Percentiles rank a stretch among this genome's conserved stretches.
Evolutionary conservation across 805 yeast genomes (phyloP).

Genomic region (Nakazawaea pomicola): DNA sequence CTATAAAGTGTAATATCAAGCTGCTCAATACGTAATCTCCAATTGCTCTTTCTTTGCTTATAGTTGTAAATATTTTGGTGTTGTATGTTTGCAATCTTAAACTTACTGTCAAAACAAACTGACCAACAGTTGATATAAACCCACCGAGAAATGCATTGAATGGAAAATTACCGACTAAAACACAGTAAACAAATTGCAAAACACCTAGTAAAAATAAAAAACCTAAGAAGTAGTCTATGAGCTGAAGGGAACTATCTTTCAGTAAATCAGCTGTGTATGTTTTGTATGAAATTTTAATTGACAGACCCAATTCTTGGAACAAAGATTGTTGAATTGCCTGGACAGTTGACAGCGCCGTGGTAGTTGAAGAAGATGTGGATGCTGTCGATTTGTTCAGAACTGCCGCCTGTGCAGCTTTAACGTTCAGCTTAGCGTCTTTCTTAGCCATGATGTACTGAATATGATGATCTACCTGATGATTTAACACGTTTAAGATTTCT

Average conservation of each 20-base stretch:
- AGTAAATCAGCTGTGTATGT: constrained; percentile 27
- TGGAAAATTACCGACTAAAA: constrained; percentile 84
- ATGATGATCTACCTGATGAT: constrained; percentile 3
- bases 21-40: constrained; percentile 89
- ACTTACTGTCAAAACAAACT: constrained; percentile 83
- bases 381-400: constrained; percentile 1
- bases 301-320: constrained; percentile 25
- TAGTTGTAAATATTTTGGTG: constrained; percentile 19
- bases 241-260: constrained; percentile 39
- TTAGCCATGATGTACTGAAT: constrained; percentile 27
- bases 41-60: constrained; percentile 52
- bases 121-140: constrained; percentile 88
- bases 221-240: constrained; percentile 73
- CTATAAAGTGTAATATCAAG: constrained; percentile 81
- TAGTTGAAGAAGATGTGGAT: constrained; percentile 13
- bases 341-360: constrained; percentile 1
- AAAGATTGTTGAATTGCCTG: constrained; percentile 15
- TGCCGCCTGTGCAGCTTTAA: constrained; percentile 18
- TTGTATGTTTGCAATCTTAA: constrained; percentile 65
- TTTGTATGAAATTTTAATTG: constrained; percentile 26
- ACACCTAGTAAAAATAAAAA: constrained; percentile 73
- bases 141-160: constrained; percentile 97
- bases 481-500: constrained; percentile 1
- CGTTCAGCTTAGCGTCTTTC: constrained; percentile 27
- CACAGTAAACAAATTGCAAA: constrained; percentile 73